phyloP scores from a whole-genome alignment of 2,329 filamentous ascomycete species.

The Fusarium sterilihyphosum region DNA sequence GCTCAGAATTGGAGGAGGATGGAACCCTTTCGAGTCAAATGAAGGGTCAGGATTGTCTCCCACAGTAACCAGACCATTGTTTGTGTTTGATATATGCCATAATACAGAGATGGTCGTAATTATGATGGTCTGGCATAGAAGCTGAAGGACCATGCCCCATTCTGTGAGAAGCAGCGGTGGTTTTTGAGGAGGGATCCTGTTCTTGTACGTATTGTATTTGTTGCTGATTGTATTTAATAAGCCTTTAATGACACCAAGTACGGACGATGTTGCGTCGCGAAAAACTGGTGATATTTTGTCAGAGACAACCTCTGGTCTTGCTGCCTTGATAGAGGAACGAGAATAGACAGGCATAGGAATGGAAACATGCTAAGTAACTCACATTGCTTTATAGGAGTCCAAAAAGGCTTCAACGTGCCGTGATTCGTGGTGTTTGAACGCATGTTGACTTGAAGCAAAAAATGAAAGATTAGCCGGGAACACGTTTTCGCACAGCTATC shows the following conservation, averaged over 20 bases:
- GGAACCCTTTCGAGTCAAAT: background rate
- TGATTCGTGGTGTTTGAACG: background rate
- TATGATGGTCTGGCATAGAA: background rate
- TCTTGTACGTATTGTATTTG: background rate
- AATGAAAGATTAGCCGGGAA: background rate
- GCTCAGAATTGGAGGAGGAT: background rate
- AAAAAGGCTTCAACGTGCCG: rapidly evolving
- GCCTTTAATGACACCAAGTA: rapidly evolving
- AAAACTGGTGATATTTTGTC: background rate
- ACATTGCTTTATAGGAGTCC: background rate
- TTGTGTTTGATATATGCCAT: background rate
- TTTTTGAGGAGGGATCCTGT: background rate
- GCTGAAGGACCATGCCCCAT: background rate
- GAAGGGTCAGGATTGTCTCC: background rate
- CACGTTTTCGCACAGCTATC: background rate
- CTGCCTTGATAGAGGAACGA: no score
- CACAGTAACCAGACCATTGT: background rate
- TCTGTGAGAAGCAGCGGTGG: background rate
- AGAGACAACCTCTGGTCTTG: background rate
- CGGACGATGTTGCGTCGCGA: rapidly evolving
- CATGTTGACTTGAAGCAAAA: background rate
- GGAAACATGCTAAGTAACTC: rapidly evolving
- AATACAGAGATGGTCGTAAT: background rate
- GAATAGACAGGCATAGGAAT: no score
- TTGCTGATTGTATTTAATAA: rapidly evolving